Conservation (phyloP, 352 stramenopile genomes). For the Phytophthora syringae region DNA sequence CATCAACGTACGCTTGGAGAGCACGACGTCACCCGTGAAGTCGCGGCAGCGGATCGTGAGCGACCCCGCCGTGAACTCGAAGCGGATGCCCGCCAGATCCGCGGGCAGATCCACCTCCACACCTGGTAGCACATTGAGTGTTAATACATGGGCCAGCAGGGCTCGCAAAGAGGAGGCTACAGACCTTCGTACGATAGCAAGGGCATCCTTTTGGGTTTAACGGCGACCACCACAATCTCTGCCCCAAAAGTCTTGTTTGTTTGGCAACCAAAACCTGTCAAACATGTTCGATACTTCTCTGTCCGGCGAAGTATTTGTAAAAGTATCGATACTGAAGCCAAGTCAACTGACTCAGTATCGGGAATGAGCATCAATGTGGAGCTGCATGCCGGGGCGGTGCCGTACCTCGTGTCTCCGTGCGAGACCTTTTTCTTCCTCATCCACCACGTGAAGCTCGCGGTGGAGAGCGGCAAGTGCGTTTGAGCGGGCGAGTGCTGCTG, state of each 20-base stretch:
- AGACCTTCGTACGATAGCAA: conserved; percentile 78
- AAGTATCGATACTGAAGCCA: too few relatives aligned
- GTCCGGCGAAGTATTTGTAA: too few relatives aligned
- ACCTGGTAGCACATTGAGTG: conserved; percentile 30
- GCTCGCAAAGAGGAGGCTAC: conserved; percentile 1
- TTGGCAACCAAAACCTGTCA: too few relatives aligned
- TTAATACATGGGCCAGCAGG: background rate
- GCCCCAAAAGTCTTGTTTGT: background rate
- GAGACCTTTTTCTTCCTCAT: conserved; percentile 85
- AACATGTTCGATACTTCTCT: too few relatives aligned
- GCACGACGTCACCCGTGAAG: conserved; percentile 77
- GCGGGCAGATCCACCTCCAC: conserved; percentile 77
- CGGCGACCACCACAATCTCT: background rate
- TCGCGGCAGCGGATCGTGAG: conserved; percentile 75
- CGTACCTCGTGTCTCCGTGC: conserved; percentile 82
- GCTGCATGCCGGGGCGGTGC: conserved; percentile 62
- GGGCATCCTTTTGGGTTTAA: conserved; percentile 45
- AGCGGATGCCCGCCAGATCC: conserved; percentile 65
- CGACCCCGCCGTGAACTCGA: conserved; percentile 60
- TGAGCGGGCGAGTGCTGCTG: background rate
- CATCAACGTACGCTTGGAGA: conserved; percentile 53
- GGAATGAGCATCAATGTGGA: conserved; percentile 82
- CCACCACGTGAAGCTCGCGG: conserved; percentile 69
- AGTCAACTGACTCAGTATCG: too few relatives aligned
- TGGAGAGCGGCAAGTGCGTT: conserved; percentile 82